Evolutionary conservation across 495 filamentous ascomycete species (phyloP).

Genomic region (Aspergillus affinis): DNA sequence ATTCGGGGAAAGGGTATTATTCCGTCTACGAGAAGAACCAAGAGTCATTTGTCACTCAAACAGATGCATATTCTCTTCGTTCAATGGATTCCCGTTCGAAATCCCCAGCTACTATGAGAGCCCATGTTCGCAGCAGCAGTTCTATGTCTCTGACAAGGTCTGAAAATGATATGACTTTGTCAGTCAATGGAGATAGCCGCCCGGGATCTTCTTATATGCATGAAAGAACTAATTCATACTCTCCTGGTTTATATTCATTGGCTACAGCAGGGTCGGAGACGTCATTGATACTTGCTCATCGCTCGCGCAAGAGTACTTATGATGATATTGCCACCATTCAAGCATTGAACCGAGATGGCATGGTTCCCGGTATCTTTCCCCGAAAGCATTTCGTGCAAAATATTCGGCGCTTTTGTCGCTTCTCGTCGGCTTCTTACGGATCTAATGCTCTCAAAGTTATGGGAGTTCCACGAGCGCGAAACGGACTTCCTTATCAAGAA

Average conservation of each 20-base stretch:
- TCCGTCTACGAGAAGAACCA: constrained; percentile 53
- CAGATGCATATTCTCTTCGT: constrained; percentile 59
- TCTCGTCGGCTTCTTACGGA: constrained; percentile 76
- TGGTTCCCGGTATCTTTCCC: constrained; percentile 65
- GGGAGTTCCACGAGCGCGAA: constrained; percentile 56
- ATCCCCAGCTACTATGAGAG: constrained; percentile 45
- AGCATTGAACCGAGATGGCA: constrained; percentile 54
- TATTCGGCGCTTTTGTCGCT: constrained; percentile 72
- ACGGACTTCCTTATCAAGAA: constrained; percentile 34
- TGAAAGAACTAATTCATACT: constrained; percentile 33
- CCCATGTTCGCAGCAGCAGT: constrained; percentile 50
- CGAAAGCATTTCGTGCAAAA: constrained; percentile 66
- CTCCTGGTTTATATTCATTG: constrained; percentile 70
- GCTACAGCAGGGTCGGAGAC: constrained; percentile 62
- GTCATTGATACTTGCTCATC: constrained; percentile 60
- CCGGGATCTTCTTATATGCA: constrained; percentile 35
- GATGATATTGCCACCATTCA: constrained; percentile 55
- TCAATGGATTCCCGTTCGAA: constrained; percentile 46
- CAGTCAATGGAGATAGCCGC: constrained; percentile 28
- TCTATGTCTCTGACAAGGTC: constrained; percentile 48
- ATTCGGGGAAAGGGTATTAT: constrained; percentile 47
- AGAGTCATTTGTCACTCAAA: constrained; percentile 58
- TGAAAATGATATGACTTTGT: constrained; percentile 42
- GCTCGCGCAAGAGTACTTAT: constrained; percentile 52
- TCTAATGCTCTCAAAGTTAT: constrained; percentile 68